These are phyloP conservation scores for Nakazawaea peltata DNA, from an alignment of 805 yeast species.

Conservation along the genomic window DNA sequence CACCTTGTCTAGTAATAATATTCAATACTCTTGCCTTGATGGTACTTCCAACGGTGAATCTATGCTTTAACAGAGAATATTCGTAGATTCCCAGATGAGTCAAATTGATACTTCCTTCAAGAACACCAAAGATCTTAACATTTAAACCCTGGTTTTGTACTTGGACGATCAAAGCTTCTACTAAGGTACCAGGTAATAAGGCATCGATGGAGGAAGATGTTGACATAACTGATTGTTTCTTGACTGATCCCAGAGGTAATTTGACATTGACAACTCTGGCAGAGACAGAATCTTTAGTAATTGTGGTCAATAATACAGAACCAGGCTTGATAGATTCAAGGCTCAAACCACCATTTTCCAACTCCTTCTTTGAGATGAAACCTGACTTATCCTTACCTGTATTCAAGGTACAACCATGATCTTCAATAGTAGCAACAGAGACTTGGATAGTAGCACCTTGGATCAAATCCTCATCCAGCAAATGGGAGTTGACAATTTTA, in stretches of 20 bases:
- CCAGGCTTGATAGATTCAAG: slow-evolving; percentile 42
- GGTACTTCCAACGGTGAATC: slow-evolving; percentile 58
- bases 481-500: slow-evolving; percentile 49
- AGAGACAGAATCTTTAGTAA: slow-evolving; percentile 37
- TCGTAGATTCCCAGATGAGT: slow-evolving; percentile 52
- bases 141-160: slow-evolving; percentile 53
- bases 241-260: slow-evolving; percentile 33
- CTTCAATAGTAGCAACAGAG: slow-evolving; percentile 74
- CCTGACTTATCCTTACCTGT: slow-evolving; percentile 59
- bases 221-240: slow-evolving; percentile 38
- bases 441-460: slow-evolving; percentile 66
- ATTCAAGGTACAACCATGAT: slow-evolving; percentile 79
- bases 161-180: slow-evolving; percentile 63
- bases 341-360: slow-evolving; percentile 30
- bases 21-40: slow-evolving; percentile 68
- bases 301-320: slow-evolving; percentile 57
- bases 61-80: slow-evolving; percentile 43
- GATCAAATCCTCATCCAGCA: slow-evolving; percentile 58
- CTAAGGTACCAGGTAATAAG: slow-evolving; percentile 76
- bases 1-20: slow-evolving; percentile 35
- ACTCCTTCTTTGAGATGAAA: slow-evolving; percentile 67
- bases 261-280: slow-evolving; percentile 54
- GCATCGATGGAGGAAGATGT: slow-evolving; percentile 71
- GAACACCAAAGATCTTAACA: slow-evolving; percentile 68
- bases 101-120: slow-evolving; percentile 61